Percentiles rank a stretch among this genome's conserved stretches.
Evolutionary conservation across 2,329 filamentous ascomycete species (phyloP).

Genomic region (Cytospora paraplurivora): DNA sequence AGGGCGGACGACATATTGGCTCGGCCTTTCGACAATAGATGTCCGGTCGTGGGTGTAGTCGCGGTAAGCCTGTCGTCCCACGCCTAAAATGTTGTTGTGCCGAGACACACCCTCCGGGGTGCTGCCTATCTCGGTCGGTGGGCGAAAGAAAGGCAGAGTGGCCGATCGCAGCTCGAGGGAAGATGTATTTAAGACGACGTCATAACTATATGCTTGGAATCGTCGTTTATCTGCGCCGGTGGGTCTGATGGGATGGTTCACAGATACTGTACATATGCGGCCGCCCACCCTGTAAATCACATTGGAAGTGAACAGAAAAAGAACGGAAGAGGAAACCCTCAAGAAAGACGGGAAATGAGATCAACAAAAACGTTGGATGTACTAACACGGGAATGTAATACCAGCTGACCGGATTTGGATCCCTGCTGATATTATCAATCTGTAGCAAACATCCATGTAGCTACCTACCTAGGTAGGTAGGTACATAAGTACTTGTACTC

Average conservation of each 20-base stretch:
- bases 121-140: constrained; percentile 1
- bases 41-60: neutral
- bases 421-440: constrained; percentile 8
- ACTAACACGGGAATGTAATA: constrained; percentile 14
- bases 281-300: neutral
- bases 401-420: constrained; percentile 21
- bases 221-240: constrained; percentile 12
- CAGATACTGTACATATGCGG: constrained; percentile 6
- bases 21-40: neutral
- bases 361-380: constrained; percentile 9
- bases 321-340: neutral
- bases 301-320: neutral
- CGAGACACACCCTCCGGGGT: neutral
- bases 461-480: neutral
- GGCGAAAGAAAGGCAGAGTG: constrained; percentile 5
- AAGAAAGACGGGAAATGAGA: constrained; percentile 13
- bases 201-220: constrained; percentile 12
- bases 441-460: constrained; percentile 10
- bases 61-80: neutral
- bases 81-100: neutral
- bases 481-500: neutral
- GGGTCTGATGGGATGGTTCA: constrained; percentile 16
- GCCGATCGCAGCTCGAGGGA: constrained; percentile 12
- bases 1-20: constrained; percentile 55
- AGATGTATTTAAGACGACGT: constrained; percentile 14